A percentile compares a stretch with the other conserved stretches of the same genome.
These are phyloP conservation scores for Thelonectria blattea DNA, from an alignment of 2,329 filamentous ascomycete genomes.

Conservation along the genomic window DNA sequence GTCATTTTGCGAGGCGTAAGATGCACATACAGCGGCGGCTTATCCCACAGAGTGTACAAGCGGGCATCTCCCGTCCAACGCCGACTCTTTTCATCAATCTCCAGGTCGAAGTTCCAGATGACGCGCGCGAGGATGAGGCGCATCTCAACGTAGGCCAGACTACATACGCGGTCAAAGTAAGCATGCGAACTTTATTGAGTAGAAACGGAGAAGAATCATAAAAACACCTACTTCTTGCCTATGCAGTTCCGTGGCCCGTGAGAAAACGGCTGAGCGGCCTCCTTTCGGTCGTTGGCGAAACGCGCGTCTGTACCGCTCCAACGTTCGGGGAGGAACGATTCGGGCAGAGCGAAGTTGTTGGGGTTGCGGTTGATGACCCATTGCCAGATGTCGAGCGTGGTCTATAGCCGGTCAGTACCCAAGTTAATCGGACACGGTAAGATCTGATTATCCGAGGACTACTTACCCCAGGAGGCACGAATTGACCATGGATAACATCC, in stretches of 20 bases:
- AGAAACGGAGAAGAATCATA: background rate
- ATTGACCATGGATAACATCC: background rate
- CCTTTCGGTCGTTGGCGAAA: conserved; percentile 17
- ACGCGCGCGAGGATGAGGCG: conserved; percentile 10
- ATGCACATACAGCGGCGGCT: conserved; percentile 22
- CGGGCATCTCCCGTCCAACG: conserved; percentile 37
- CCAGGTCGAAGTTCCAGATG: conserved; percentile 13
- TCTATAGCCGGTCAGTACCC: background rate
- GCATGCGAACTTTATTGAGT: background rate
- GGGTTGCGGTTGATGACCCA: background rate
- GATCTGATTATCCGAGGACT: background rate
- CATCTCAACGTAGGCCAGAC: conserved; percentile 41
- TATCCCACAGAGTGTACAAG: conserved; percentile 41
- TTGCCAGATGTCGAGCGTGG: background rate
- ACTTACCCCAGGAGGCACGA: background rate
- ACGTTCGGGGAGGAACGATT: conserved; percentile 21
- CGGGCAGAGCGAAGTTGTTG: conserved; percentile 11
- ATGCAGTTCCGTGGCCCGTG: conserved; percentile 23
- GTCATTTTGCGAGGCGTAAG: background rate
- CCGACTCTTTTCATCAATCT: conserved; percentile 34
- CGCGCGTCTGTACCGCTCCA: conserved; percentile 5
- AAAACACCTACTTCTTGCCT: conserved; percentile 19
- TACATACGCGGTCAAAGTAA: conserved; percentile 3
- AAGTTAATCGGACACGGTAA: background rate
- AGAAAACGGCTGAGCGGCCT: conserved; percentile 20